These are phyloP conservation scores for Xylaria digitata DNA, from an alignment of 2,329 filamentous ascomycete genomes.

Conservation along the genomic window DNA sequence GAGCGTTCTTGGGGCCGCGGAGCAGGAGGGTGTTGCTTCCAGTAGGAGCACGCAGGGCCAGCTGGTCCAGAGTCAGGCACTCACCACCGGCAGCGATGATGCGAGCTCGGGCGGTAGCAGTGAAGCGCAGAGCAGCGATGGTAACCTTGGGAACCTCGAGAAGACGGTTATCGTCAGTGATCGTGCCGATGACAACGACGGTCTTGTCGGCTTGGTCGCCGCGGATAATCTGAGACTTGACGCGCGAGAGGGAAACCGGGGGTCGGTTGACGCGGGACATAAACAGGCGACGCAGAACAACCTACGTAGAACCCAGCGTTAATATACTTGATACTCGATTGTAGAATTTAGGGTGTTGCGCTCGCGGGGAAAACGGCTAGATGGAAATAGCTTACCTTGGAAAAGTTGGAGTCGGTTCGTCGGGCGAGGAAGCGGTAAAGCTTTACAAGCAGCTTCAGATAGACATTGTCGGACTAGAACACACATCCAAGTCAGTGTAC, in stretches of 20 bases:
- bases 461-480: conserved; percentile 87
- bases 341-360: background rate
- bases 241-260: conserved; percentile 92
- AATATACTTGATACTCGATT: background rate
- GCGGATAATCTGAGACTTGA: conserved; percentile 76
- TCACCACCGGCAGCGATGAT: conserved; percentile 95
- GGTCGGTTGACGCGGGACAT: conserved; percentile 99
- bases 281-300: conserved; percentile 95
- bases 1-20: conserved; percentile 96
- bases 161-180: conserved; percentile 98
- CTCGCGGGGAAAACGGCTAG: background rate
- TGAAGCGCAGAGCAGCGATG: conserved; percentile 95
- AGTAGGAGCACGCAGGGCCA: conserved; percentile 93
- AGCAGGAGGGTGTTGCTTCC: conserved; percentile 97
- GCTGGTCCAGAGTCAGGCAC: conserved; percentile 94
- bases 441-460: conserved; percentile 97
- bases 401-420: conserved; percentile 97
- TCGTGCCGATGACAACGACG: conserved; percentile 90
- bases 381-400: conserved; percentile 69
- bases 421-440: conserved; percentile 96
- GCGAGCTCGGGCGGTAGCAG: conserved; percentile 92
- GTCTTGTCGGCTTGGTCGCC: conserved; percentile 78
- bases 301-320: conserved; percentile 48
- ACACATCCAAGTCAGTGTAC: conserved; percentile 17
- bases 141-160: conserved; percentile 90